Evolutionary conservation across 345 rosid genomes (phyloP).

Genomic region (Combretum micranthum): DNA sequence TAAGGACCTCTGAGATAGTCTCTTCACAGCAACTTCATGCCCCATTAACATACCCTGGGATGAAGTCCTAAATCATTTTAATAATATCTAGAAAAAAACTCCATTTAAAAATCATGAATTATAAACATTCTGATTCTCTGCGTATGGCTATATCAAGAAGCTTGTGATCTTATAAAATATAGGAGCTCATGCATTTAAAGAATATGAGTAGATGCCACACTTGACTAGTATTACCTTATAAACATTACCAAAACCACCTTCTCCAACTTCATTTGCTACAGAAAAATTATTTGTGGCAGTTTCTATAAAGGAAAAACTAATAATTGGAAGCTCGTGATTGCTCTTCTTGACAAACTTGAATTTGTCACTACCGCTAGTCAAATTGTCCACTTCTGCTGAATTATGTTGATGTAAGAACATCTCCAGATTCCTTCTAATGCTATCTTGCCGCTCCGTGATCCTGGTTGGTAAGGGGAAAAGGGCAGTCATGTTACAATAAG

Average conservation of each 20-base stretch:
- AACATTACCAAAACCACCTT: constrained; percentile 32
- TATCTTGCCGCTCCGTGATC: neutral
- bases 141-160: too few species aligned
- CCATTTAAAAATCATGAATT: neutral
- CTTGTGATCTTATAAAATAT: too few species aligned
- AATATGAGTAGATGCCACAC: neutral
- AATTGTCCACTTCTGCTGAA: neutral
- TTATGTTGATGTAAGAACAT: constrained; percentile 1
- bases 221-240: constrained; percentile 13
- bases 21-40: constrained; percentile 17
- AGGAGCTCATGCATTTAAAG: neutral
- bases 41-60: constrained; percentile 5
- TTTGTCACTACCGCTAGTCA: neutral
- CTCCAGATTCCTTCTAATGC: neutral
- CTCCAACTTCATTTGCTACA: constrained; percentile 17
- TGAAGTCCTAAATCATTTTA: neutral
- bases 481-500: neutral
- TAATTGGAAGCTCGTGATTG: constrained; percentile 4
- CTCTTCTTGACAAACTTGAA: neutral
- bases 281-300: constrained; percentile 22
- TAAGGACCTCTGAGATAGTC: constrained; percentile 15
- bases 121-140: too few species aligned
- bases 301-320: constrained; percentile 10
- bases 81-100: neutral
- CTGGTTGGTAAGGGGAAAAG: constrained; percentile 1